A percentile compares a stretch with the other conserved stretches of the same genome.
Conservation (phyloP, 306 rosid species). For the Ormosia semicastrata region DNA sequence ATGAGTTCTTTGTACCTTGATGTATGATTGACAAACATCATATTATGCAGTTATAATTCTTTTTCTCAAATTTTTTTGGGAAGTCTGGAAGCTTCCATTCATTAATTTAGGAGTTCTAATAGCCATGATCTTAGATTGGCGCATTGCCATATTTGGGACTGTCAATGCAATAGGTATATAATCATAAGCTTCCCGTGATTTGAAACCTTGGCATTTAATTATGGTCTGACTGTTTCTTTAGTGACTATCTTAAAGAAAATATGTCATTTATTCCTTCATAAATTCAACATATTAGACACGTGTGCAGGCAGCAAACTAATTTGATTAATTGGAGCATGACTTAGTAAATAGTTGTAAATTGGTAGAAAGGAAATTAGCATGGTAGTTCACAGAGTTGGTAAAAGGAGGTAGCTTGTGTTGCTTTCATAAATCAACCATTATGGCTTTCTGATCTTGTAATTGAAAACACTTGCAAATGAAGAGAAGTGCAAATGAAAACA, state of each 20-base stretch:
- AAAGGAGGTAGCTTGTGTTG: slow-evolving; percentile 3
- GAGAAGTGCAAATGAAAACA: neutral
- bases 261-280: too few species aligned
- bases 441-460: neutral
- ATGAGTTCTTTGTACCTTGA: neutral
- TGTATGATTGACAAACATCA: neutral
- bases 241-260: too few species aligned
- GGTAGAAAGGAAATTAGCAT: too few species aligned
- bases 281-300: too few species aligned
- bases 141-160: too few species aligned
- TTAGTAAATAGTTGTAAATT: too few species aligned
- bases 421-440: neutral
- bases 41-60: neutral
- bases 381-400: neutral
- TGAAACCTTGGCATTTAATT: too few species aligned
- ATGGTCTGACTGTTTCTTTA: too few species aligned
- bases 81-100: neutral
- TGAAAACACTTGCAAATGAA: neutral
- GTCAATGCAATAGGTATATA: too few species aligned
- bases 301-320: too few species aligned
- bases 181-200: too few species aligned
- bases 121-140: neutral
- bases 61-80: neutral
- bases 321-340: too few species aligned
- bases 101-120: neutral